phyloP scores from a whole-genome alignment of 1,284 basidiomycete species.

The Moesziomyces sp. region DNA sequence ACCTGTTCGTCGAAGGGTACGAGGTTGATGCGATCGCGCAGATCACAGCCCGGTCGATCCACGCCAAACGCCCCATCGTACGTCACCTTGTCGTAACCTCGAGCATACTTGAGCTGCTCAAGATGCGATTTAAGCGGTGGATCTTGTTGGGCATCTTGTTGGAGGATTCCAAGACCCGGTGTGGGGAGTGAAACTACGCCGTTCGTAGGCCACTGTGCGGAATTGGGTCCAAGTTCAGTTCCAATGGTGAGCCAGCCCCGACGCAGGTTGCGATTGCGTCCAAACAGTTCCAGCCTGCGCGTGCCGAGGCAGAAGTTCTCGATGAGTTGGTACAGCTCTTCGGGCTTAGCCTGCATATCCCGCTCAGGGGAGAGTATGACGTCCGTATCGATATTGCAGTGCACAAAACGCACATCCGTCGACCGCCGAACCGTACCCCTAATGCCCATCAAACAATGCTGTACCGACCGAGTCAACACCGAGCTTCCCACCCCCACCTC shows the following conservation, averaged over 20 bases:
- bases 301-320: constrained; percentile 98
- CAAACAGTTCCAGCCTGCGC: constrained; percentile 90
- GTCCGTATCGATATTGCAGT: constrained; percentile 98
- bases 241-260: constrained; percentile 93
- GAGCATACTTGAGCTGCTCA: constrained; percentile 20
- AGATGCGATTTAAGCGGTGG: constrained; percentile 6
- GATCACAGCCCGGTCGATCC: constrained; percentile 57
- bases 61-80: constrained; percentile 57
- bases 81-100: constrained; percentile 40
- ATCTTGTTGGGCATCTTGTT: constrained; percentile 5
- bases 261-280: constrained; percentile 77
- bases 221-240: constrained; percentile 56
- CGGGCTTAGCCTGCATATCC: constrained; percentile 86
- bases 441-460: constrained; percentile 99
- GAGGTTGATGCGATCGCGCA: constrained; percentile 54
- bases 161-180: constrained; percentile 12
- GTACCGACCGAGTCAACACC: constrained; percentile 48
- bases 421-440: constrained; percentile 93
- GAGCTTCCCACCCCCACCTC: constrained; percentile 34
- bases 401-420: constrained; percentile 93
- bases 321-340: constrained; percentile 92
- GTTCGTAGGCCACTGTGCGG: constrained; percentile 24
- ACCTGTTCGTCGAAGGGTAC: constrained; percentile 54
- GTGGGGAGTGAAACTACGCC: constrained; percentile 12
- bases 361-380: constrained; percentile 75